Evolutionary conservation across 2,329 filamentous ascomycete species (phyloP).

Genomic region (Colletotrichum higginsianum): DNA sequence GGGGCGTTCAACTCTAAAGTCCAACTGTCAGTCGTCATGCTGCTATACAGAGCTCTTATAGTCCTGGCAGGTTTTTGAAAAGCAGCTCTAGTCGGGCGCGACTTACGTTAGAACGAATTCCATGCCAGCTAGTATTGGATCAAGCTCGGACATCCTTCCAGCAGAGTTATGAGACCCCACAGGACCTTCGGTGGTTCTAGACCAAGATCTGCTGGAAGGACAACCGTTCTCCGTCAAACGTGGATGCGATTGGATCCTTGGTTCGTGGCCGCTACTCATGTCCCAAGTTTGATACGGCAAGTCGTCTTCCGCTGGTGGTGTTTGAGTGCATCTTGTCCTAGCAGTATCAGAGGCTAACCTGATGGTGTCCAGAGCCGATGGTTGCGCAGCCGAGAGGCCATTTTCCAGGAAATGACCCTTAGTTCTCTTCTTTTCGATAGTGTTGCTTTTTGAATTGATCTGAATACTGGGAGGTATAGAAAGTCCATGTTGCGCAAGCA

Average conservation of each 20-base stretch:
- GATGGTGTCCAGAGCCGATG: neutral
- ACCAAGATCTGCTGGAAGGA: neutral
- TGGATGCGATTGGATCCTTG: neutral
- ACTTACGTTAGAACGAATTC: constrained; percentile 53
- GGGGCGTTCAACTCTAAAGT: constrained; percentile 47
- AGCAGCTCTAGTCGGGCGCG: no score
- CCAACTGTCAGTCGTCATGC: neutral
- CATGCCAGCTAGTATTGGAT: constrained; percentile 47
- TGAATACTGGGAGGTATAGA: neutral
- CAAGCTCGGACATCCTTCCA: constrained; percentile 45
- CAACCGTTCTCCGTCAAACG: neutral
- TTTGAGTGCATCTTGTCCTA: no score
- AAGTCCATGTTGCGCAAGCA: constrained; percentile 44
- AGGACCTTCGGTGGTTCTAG: neutral
- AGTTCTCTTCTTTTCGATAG: neutral
- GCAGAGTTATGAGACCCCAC: neutral
- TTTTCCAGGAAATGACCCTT: no score
- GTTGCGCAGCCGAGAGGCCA: no score
- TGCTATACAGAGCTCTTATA: no score
- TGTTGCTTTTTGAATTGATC: no score
- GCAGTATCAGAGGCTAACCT: no score
- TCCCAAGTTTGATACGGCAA: neutral
- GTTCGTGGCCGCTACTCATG: neutral
- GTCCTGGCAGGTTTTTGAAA: no score
- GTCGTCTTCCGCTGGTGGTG: neutral